Conservation (phyloP, 768 basidiomycete species). For the Pholiota molesta region DNA sequence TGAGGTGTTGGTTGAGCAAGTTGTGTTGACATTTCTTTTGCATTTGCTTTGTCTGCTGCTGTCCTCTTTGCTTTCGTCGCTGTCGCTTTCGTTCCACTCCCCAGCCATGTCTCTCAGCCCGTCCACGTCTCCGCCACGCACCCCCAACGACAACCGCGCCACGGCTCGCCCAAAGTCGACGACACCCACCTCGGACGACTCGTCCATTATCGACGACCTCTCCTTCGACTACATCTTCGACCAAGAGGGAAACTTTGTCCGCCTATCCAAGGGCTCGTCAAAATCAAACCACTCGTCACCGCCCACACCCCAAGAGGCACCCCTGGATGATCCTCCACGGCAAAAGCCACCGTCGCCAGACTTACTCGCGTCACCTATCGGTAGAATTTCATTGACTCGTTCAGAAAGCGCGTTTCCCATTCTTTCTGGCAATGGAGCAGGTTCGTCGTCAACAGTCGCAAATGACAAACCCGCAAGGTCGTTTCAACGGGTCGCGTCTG, state of each 20-base stretch:
- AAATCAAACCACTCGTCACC: conserved; percentile 50
- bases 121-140: conserved; percentile 42
- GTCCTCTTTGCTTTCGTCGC: conserved; percentile 34
- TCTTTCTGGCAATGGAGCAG: conserved; percentile 35
- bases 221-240: conserved; percentile 68
- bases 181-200: conserved; percentile 53
- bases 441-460: conserved; percentile 31
- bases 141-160: conserved; percentile 37
- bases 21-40: conserved; percentile 24
- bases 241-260: conserved; percentile 56
- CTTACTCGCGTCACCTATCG: conserved; percentile 38
- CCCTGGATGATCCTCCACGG: conserved; percentile 38
- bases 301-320: conserved; percentile 45
- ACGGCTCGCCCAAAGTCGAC: conserved; percentile 24
- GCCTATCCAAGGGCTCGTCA: conserved; percentile 55
- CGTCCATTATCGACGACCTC: conserved; percentile 62
- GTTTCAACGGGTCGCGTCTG: conserved; percentile 70
- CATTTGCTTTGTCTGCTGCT: conserved; percentile 27
- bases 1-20: conserved; percentile 31
- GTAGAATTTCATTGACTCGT: conserved; percentile 59
- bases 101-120: conserved; percentile 29
- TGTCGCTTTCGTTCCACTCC: conserved; percentile 25
- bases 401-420: conserved; percentile 67
- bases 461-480: conserved; percentile 46
- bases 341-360: conserved; percentile 37